Evolutionary conservation across 768 basidiomycete genomes (phyloP).

Genomic region (Lyophyllum atratum): DNA sequence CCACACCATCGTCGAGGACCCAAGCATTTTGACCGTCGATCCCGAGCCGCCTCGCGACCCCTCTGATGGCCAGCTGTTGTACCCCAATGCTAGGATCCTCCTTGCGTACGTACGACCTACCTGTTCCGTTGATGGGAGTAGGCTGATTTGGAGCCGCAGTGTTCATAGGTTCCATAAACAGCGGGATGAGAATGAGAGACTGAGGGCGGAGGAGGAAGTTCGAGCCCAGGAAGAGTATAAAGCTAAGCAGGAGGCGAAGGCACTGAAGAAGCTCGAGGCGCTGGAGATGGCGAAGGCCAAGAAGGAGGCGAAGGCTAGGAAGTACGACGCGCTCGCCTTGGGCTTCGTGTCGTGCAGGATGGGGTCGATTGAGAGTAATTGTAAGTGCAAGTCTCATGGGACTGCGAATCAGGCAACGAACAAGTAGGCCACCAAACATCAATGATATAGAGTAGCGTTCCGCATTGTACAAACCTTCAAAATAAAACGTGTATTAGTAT

Average conservation of each 20-base stretch:
- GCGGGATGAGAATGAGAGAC: background rate
- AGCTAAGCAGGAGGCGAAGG: background rate
- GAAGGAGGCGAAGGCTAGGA: background rate
- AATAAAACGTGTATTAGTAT: too few species aligned
- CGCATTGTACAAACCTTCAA: too few species aligned
- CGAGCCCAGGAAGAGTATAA: background rate
- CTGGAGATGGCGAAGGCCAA: background rate
- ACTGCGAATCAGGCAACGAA: background rate
- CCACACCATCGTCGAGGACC: slow-evolving; percentile 6
- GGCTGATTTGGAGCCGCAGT: background rate
- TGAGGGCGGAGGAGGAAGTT: background rate
- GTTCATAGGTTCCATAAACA: background rate
- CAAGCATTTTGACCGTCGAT: background rate
- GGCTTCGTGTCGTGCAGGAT: background rate
- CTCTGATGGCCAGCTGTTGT: background rate
- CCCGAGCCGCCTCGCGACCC: background rate
- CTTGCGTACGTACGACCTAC: background rate
- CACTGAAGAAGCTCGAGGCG: background rate
- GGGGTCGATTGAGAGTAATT: background rate
- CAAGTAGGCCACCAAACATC: too few species aligned
- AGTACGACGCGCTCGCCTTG: background rate
- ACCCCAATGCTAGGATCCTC: background rate
- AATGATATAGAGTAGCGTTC: too few species aligned
- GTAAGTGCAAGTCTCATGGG: background rate
- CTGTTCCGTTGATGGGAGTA: background rate